Evolutionary conservation across 495 filamentous ascomycete genomes (phyloP), one percentile per base, ranked within the genome.

Genomic region (Annulohypoxylon nitens): DNA sequence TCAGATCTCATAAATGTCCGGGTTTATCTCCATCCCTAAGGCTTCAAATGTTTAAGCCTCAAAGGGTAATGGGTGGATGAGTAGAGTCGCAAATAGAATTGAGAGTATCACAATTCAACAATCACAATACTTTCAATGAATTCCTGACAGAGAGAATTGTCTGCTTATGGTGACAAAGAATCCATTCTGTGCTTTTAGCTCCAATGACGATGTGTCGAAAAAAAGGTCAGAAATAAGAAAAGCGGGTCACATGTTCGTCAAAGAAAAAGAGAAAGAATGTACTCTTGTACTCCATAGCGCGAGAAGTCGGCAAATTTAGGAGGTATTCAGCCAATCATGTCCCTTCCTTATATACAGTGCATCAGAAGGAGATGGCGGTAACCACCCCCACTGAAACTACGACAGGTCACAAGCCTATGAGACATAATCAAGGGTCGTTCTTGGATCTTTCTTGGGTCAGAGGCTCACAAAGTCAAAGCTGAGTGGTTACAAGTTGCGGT

Each of bases 301-400:
- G 34, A 55, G 36, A 69, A 69, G 51, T 70, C 71, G 71, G 67
- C 61, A 74, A 74, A 60, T 70, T 62, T 70, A 74, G 71, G 66
- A 74, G 33, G 18, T 57, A 36, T 36, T 63, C 16, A 33, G 23
- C 71, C 66, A 74, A 74, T 74, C 12, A 5, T 1, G 20, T 11
- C 16, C 10, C 39, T 36, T 18, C 26, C 23, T 47, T 25, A 70
- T 53, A 70, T 67, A 67, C 66, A 4, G 30, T 30, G 30, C 30
- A 30, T 1, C 5, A 62, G 54, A 50, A 43, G 34, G 34, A 45
- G 39, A 48, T 41, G 39, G 47, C n/a, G 71, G 65, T 59, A 69
- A 57, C 36, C 14, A 16, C 57, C 64, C 64, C 59, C 53, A 64
- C 60, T 54, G 11, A 11, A 26, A 61, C 26, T 62, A 37, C 50